Evolutionary conservation across 768 basidiomycete genomes (phyloP).

Genomic region (Podaxis sp.): DNA sequence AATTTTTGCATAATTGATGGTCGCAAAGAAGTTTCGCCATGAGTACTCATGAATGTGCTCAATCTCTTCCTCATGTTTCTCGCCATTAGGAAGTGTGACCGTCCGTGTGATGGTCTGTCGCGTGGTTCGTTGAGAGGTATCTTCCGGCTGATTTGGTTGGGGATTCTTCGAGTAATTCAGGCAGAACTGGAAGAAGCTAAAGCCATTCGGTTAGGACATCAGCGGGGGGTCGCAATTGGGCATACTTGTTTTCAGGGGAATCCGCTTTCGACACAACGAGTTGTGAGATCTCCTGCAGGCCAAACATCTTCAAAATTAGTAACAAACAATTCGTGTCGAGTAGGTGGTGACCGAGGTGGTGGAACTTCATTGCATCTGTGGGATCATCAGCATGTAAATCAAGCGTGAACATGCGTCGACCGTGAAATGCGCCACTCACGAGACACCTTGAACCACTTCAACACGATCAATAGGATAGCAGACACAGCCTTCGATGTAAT

Average conservation of each 20-base stretch:
- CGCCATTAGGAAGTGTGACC: constrained; percentile 67
- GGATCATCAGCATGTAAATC: constrained; percentile 1
- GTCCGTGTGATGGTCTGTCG: constrained; percentile 59
- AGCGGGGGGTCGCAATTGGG: neutral
- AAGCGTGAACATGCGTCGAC: neutral
- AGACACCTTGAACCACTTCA: constrained; percentile 99
- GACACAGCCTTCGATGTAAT: constrained; percentile 98
- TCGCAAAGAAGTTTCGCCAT: constrained; percentile 96
- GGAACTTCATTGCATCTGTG: constrained; percentile 96
- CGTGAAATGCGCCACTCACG: constrained; percentile 55
- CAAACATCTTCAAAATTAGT: constrained; percentile 96
- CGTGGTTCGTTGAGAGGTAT: constrained; percentile 60
- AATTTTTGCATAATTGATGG: constrained; percentile 96
- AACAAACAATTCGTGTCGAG: constrained; percentile 94
- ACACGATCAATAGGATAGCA: constrained; percentile 81
- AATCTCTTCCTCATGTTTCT: constrained; percentile 80
- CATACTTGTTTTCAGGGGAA: constrained; percentile 79
- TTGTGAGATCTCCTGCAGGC: constrained; percentile 86
- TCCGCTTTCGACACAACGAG: constrained; percentile 89
- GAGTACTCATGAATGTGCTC: constrained; percentile 94
- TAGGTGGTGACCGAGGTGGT: constrained; percentile 93
- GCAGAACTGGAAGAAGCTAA: constrained; percentile 96
- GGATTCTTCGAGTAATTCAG: constrained; percentile 73
- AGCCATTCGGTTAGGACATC: neutral
- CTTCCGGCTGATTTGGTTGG: constrained; percentile 58